These are phyloP conservation scores for Castanea mollissima DNA, from an alignment of 306 rosid genomes.

Conservation along the genomic window DNA sequence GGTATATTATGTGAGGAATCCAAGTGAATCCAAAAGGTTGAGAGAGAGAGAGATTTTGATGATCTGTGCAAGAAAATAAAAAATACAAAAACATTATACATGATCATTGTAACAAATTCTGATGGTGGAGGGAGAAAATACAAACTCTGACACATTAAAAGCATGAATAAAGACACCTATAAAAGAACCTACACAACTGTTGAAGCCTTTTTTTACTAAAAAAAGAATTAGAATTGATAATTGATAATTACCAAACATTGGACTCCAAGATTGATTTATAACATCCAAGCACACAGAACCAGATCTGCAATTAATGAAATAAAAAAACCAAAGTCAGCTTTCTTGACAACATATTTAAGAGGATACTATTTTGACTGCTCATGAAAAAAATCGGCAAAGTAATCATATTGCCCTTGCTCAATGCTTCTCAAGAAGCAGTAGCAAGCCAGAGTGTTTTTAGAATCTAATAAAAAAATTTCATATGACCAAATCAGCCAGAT, in stretches of 20 bases:
- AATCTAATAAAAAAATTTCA: background rate
- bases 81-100: background rate
- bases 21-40: slow-evolving; percentile 2
- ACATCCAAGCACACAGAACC: slow-evolving; percentile 99
- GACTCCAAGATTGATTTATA: slow-evolving; percentile 98
- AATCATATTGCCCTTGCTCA: slow-evolving; percentile 9
- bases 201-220: slow-evolving; percentile 18
- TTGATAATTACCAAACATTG: slow-evolving; percentile 82
- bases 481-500: background rate
- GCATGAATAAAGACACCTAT: background rate
- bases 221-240: slow-evolving; percentile 8
- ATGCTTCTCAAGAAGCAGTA: slow-evolving; percentile 3
- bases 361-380: background rate
- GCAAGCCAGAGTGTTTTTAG: background rate
- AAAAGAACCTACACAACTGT: slow-evolving; percentile 12
- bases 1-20: slow-evolving; percentile 16
- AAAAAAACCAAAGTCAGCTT: slow-evolving; percentile 31
- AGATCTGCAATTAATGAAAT: slow-evolving; percentile 66
- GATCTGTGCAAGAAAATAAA: background rate
- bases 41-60: background rate
- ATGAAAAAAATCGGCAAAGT: background rate
- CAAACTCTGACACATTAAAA: background rate
- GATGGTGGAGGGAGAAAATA: background rate
- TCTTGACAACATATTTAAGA: slow-evolving; percentile 2
- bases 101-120: background rate